Percentiles rank a stretch among this genome's conserved stretches.
phyloP scores from a whole-genome alignment of 768 basidiomycete genomes.

The Boletus subparvulus region DNA sequence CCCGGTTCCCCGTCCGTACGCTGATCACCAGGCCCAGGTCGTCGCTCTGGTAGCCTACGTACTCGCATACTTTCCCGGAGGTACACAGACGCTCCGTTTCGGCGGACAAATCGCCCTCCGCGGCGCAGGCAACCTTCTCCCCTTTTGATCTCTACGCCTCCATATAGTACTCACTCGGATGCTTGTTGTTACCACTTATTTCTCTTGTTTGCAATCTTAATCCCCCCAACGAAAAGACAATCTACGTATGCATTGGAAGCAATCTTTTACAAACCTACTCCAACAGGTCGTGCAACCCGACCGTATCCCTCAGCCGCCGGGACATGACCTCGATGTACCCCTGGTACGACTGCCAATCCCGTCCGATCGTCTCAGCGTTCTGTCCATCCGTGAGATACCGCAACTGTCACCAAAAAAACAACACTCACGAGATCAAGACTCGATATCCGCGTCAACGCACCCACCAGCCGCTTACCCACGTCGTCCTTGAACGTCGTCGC shows the following conservation, averaged over 20 bases:
- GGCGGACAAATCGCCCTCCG: conserved; percentile 80
- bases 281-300: conserved; percentile 50
- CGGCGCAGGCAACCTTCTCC: conserved; percentile 80
- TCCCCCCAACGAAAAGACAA: not conserved
- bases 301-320: conserved; percentile 62
- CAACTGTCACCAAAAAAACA: not conserved
- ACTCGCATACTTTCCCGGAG: conserved; percentile 94
- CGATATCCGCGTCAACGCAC: conserved; percentile 54
- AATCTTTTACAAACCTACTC: conserved; percentile 10
- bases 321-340: conserved; percentile 78
- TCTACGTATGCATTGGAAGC: not conserved
- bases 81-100: conserved; percentile 73
- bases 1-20: not conserved
- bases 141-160: conserved; percentile 47
- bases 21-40: conserved; percentile 44
- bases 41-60: conserved; percentile 86
- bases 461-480: conserved; percentile 51
- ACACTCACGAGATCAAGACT: conserved; percentile 50
- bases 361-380: conserved; percentile 45
- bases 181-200: not conserved
- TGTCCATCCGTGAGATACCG: conserved; percentile 21
- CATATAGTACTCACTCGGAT: not conserved
- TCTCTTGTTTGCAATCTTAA: conserved; percentile 7
- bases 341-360: conserved; percentile 61
- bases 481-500: conserved; percentile 59